Evolutionary conservation across 768 basidiomycete species (phyloP), one percentile per base, ranked within the genome.

Genomic region (Mycena metata): DNA sequence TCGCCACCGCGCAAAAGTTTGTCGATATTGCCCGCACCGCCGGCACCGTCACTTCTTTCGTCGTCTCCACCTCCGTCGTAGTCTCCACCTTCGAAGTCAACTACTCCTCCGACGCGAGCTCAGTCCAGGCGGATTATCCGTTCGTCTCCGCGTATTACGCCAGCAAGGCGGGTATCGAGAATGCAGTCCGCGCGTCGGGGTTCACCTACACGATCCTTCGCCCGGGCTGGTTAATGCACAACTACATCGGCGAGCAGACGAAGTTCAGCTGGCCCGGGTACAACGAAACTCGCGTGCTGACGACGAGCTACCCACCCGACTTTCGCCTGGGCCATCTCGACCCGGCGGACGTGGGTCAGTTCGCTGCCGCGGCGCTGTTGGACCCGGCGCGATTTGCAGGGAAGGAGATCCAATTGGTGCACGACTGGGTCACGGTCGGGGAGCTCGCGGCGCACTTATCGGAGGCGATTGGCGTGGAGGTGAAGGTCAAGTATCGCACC

Each of bases 171-270:
- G 60, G 60, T 19, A 65, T 19, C 23, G 69, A 70, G 49, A 30
- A 39, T 13, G 69, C 59, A 35, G 45, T 70, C n/a, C 65, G 69
- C 43, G 56, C 54, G 50, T 66, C 69, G 49, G 69, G 69, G 26
- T 63, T 70, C 61, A 41, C 50, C 23, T 70, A 63, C 57, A 66
- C 65, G 17, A 55, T 70, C 43, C 55, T 70, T 33, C 65, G 69
- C 49, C 69, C 69, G 8, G 69, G 60, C n/a, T 66, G 59, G 64
- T 30, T 70, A 16, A 63, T 63, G 56, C 64, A 67, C 56, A 70
- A 70, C 61, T 66, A 43, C 49, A 70, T 70, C 49, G 65, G 15
- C 39, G 15, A 24, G 2, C 42, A 10, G 56, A n/a, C 50, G 12
- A 15, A 2, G 21, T 67, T 63, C 49, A 60, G 64, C 26, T 70